Evolutionary conservation across 768 basidiomycete species (phyloP).

Genomic region (Coprinopsis cinerea): DNA sequence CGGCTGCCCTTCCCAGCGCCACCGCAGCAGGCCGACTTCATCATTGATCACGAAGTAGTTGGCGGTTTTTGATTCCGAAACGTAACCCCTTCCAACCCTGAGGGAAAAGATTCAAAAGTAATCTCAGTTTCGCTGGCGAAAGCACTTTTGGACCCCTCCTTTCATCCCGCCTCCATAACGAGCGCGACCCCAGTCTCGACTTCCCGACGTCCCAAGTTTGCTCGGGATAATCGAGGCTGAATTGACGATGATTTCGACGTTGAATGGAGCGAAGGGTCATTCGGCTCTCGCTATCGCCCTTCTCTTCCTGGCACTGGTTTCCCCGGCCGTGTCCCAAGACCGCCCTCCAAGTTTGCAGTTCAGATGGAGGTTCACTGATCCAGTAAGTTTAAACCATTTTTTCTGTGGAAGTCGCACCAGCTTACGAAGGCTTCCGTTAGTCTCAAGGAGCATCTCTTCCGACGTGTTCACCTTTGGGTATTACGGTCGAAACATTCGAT

Average conservation of each 20-base stretch:
- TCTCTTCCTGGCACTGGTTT: background rate
- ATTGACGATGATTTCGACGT: background rate
- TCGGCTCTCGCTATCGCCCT: background rate
- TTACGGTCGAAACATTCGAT: constrained; percentile 21
- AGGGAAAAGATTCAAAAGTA: no score
- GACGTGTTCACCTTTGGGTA: constrained; percentile 21
- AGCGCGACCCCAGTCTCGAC: no score
- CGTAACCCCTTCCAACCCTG: no score
- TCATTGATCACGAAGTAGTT: no score
- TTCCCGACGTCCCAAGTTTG: no score
- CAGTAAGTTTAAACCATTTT: constrained; percentile 16
- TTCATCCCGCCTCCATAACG: no score
- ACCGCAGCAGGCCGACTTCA: background rate
- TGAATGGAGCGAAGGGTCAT: background rate
- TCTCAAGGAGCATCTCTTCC: constrained; percentile 16
- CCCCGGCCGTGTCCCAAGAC: background rate
- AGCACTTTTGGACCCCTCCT: no score
- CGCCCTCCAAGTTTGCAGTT: constrained; percentile 18
- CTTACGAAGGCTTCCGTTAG: background rate
- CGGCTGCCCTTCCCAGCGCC: background rate
- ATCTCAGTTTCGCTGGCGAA: no score
- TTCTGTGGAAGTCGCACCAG: constrained; percentile 1
- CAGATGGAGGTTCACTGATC: constrained; percentile 26
- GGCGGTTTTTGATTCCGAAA: no score
- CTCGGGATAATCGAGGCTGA: no score